These are phyloP conservation scores for Komagataella kurtzmanii DNA, from an alignment of 805 yeast species.

Conservation along the genomic window DNA sequence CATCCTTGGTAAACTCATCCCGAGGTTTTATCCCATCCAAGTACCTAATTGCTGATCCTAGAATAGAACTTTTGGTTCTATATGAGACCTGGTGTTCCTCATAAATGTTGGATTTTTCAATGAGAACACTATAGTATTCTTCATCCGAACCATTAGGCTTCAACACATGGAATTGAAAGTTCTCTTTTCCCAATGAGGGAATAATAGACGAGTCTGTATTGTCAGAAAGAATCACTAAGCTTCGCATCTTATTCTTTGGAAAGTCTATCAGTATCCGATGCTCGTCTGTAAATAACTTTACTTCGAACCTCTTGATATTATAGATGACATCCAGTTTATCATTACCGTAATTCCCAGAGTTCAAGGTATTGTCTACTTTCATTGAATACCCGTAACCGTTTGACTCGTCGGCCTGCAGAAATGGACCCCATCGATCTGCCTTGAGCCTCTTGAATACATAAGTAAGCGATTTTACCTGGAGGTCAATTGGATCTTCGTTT, in stretches of 20 bases:
- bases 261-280: constrained; percentile 57
- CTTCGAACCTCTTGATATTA: constrained; percentile 30
- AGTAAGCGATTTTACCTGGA: constrained; percentile 44
- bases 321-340: constrained; percentile 42
- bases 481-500: constrained; percentile 42
- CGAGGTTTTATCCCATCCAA: constrained; percentile 7
- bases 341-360: constrained; percentile 4
- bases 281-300: constrained; percentile 34
- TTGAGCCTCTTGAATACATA: constrained; percentile 43
- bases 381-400: constrained; percentile 12
- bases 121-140: constrained; percentile 28
- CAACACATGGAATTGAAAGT: constrained; percentile 24
- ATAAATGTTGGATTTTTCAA: constrained; percentile 36
- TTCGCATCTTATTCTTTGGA: constrained; percentile 51
- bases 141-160: constrained; percentile 27
- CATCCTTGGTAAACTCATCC: constrained; percentile 19
- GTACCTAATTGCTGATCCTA: constrained; percentile 15
- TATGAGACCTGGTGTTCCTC: constrained; percentile 36
- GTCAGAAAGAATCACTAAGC: constrained; percentile 40
- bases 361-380: neutral
- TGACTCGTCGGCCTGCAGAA: constrained; percentile 14
- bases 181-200: constrained; percentile 12
- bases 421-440: constrained; percentile 28
- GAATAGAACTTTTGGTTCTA: constrained; percentile 24
- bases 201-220: constrained; percentile 16